Evolutionary conservation across 805 yeast genomes (phyloP), one percentile per base, ranked within the genome.

Genomic region (Candida quercuum): DNA sequence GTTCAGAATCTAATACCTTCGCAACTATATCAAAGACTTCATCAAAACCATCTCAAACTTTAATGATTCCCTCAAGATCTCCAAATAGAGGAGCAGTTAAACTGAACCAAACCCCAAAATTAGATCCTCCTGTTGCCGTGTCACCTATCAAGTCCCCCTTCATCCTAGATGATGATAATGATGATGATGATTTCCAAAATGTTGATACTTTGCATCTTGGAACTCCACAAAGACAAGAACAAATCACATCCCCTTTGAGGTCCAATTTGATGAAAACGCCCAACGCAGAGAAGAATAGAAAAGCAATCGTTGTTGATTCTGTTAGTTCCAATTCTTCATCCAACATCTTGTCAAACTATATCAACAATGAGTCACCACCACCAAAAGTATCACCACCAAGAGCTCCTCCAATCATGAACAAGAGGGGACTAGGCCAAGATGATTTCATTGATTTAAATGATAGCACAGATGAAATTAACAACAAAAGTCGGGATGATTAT

Each of bases 291-390:
- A 22, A 22, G 14, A 49, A 54, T 26, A 43, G 59, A 36, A 47
- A 52, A 27, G 59, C 50, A 1, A 45, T 44, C n/a, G 48, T 54
- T 3, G 22, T 52, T 14, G 56, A 49, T 16, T 40, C 39, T n/a
- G 13, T 45, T 11, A 47, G 54, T 11, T 48, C 56, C 3, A 39
- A 45, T 10, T 49, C 55, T 12, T 49, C 57, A 6, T 44, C 26
- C 24, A 54, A 51, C 31, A 46, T 51, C 10, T 24, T 52, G 4
- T 45, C 55, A 14, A 48, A 42, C 24, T 52, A 53, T 35, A 39
- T 47, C 11, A 49, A 43, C 20, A 35, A 21, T 30, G 45, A 45
- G 4, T 48, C 53, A 9, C 52, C 57, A 20, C 51, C 52, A 3
- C 56, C 52, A 17, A 30, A 32, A 15, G 19, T 42, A 6, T 40